Evolutionary conservation across 2,329 filamentous ascomycete genomes (phyloP).

Genomic region (Botrytis hyacinthi): DNA sequence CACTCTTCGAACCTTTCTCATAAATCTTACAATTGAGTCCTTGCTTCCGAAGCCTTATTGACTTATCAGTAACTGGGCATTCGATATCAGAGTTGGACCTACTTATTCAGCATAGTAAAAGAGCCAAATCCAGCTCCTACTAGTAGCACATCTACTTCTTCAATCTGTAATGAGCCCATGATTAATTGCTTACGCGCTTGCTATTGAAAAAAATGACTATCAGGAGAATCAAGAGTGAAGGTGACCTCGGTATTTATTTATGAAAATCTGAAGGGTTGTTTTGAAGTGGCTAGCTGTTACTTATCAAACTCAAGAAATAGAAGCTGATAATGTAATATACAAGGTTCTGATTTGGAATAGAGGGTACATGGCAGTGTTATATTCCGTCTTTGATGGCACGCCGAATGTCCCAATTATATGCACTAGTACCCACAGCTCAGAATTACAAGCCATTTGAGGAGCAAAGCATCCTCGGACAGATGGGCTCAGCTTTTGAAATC

Average conservation of each 20-base stretch:
- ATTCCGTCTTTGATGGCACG: background rate
- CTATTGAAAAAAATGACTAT: too few relatives aligned
- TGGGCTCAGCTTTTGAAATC: background rate
- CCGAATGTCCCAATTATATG: background rate
- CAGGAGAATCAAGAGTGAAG: background rate
- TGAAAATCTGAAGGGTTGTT: background rate
- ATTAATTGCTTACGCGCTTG: background rate
- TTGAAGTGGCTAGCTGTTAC: background rate
- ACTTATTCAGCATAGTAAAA: slow-evolving; percentile 33
- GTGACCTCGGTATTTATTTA: background rate
- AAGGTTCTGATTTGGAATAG: background rate
- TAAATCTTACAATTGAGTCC: slow-evolving; percentile 50
- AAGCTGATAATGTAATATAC: background rate
- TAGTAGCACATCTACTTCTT: slow-evolving; percentile 41
- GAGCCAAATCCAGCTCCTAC: slow-evolving; percentile 35
- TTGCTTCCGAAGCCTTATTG: slow-evolving; percentile 44
- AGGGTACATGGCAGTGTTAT: background rate
- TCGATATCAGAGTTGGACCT: slow-evolving; percentile 41
- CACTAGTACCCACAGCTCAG: background rate
- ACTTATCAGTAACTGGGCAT: slow-evolving; percentile 27
- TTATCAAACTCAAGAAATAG: background rate
- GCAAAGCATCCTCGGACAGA: background rate
- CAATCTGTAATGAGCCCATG: slow-evolving; percentile 18
- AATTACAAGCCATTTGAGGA: background rate
- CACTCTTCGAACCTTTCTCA: slow-evolving; percentile 51